Base-by-base conservation (phyloP, 2,329 filamentous ascomycete genomes). In the Didymella exigua region DNA sequence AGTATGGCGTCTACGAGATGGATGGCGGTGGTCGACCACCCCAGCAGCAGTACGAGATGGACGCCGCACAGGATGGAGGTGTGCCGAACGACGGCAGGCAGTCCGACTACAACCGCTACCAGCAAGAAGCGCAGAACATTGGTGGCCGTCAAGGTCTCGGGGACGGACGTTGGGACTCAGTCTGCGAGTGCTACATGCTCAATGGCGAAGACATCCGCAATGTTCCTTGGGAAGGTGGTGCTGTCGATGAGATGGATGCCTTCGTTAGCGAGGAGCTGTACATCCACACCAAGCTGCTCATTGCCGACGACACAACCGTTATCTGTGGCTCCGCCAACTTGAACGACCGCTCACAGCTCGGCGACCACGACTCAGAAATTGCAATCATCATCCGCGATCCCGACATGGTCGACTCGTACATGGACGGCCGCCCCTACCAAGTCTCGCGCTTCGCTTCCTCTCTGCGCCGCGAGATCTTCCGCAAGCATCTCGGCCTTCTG, bases 401-500 rank as follows among this genome's bases (percentile, higher is more conserved):
- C 2, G 84, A 87, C 1, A 79, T 86, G 1, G 79, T 96, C 14
- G 84, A 89, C 13, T 88, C 86, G 16, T 77, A 75, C 56, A 96
- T 96, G 90, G 83, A 88, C 59, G 90, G 90, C 3, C 78, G 81
- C 19, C 85, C 85, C 0, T 96, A 83, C 78, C 82, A 81, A 27
- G 93, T 90, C 7, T 87, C 87, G 8, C 83, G 84, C 52, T 93
- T 93, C 69, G 92, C 92, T 1, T 80, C 90, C 5, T 90, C 88
- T 1, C 86, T 97, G 10, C 89, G 93, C 19, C 86, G 93, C 30
- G 86, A 92, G 71, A 85, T 97, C 59, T 96, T 91, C 86, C 86
- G 93, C 63, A 96, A 97, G 78, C 93, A 97, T 71, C 84, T 97
- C 1, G 93, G 93, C 37, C 82, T 96, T 8, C 81, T 96, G 9